These are phyloP conservation scores for Vinca major DNA, from an alignment of 305 asterid genomes.

Conservation along the genomic window DNA sequence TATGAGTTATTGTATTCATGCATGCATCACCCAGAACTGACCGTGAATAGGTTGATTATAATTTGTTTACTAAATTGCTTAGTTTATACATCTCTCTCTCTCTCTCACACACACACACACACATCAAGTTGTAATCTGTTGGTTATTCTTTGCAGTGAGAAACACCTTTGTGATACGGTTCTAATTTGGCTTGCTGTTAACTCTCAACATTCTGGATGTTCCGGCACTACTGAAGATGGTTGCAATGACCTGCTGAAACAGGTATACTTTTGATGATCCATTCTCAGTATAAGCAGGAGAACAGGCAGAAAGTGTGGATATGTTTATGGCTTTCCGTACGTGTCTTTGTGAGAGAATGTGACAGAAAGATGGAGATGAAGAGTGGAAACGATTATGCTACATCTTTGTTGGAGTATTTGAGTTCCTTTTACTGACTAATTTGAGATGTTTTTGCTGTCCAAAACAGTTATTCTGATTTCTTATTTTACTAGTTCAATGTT, in stretches of 20 bases:
- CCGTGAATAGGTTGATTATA: slow-evolving; percentile 59
- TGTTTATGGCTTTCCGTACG: not conserved
- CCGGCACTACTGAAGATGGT: slow-evolving; percentile 28
- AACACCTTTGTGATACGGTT: slow-evolving; percentile 61
- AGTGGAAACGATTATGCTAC: not conserved
- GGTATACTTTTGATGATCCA: slow-evolving; percentile 38
- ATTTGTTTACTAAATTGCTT: slow-evolving; percentile 13
- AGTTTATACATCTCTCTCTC: not conserved
- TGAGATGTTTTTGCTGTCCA: not conserved
- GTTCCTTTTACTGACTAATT: not conserved
- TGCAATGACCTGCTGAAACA: slow-evolving; percentile 23
- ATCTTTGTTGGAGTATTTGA: not conserved
- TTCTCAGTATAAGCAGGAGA: slow-evolving; percentile 1
- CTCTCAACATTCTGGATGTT: slow-evolving; percentile 25
- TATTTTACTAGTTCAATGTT: slow-evolving; percentile 15
- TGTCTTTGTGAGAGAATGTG: not conserved
- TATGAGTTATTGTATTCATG: slow-evolving; percentile 38
- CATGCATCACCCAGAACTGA: slow-evolving; percentile 56
- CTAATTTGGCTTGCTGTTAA: slow-evolving; percentile 55
- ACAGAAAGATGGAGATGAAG: not conserved
- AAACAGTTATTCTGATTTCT: slow-evolving; percentile 7
- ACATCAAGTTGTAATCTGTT: slow-evolving; percentile 10
- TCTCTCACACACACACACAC: too few relatives aligned
- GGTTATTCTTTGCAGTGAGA: slow-evolving; percentile 48
- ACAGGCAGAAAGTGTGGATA: not conserved